These are phyloP conservation scores for Stachybotrys chlorohalonatus DNA, from an alignment of 2,329 filamentous ascomycete species.

Conservation along the genomic window DNA sequence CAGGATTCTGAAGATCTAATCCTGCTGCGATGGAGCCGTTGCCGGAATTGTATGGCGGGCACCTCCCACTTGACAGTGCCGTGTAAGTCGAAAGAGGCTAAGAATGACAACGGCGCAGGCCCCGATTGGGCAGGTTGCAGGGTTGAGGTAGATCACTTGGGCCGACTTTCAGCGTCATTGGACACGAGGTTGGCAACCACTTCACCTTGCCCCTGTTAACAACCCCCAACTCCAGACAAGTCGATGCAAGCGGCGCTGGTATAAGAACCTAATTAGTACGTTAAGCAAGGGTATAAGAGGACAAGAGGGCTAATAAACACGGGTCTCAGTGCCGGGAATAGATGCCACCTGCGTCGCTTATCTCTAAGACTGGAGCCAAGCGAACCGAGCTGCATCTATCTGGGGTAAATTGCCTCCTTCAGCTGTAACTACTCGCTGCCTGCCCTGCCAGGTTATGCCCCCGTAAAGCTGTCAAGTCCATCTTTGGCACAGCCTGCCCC, in stretches of 20 bases:
- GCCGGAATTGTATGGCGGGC: too few species aligned
- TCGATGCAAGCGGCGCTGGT: too few species aligned
- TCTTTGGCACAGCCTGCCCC: too few species aligned
- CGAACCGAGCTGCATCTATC: too few species aligned
- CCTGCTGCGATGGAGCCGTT: neutral
- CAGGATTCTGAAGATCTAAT: neutral
- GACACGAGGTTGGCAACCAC: neutral
- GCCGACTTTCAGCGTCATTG: neutral
- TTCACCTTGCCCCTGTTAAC: neutral
- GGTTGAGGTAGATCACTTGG: neutral
- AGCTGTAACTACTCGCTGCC: too few species aligned
- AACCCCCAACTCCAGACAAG: neutral
- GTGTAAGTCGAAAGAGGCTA: too few species aligned
- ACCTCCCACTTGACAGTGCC: too few species aligned
- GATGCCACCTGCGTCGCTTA: neutral
- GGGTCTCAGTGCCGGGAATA: neutral
- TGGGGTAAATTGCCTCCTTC: too few species aligned
- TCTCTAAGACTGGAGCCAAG: neutral
- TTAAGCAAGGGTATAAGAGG: neutral
- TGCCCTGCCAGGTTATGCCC: too few species aligned
- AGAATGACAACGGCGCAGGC: neutral
- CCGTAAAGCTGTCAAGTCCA: too few species aligned
- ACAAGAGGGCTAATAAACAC: neutral
- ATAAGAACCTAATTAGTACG: neutral
- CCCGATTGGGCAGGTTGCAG: neutral